Evolutionary conservation across 257 asterid species (phyloP), one percentile per base, ranked within the genome.

Genomic region (Jaltomata sinuosa): DNA sequence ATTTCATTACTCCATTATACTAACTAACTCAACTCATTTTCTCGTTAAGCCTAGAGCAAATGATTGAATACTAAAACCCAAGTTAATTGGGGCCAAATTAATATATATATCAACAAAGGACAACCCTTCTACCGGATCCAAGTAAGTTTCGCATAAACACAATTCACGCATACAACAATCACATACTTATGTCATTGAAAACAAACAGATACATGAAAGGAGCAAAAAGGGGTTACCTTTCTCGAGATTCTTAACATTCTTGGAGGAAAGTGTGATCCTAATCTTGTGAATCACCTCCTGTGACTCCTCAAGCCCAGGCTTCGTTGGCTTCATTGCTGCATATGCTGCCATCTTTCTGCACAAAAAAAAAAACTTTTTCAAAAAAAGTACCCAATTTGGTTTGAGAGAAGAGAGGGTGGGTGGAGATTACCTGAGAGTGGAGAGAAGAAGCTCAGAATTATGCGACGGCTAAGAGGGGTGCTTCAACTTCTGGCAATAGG

Each of bases 301-400:
- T 25, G 81, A 61, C 18, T 76, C 81, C 81, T 76, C 81, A 14
- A 76, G 81, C 9, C 81, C 81, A 22, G 81, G 81, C 81, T 76
- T 76, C 11, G 81, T 76, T 16, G 81, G 81, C 42, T 76, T 76
- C 81, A 76, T 76, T 8, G 81, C 81, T 76, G 81, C 81, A 76
- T 76, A 76, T 47, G 81, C 10, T 49, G 62, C 42, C 81, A 47
- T 77, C 62, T 77, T 74, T 77, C 82, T 77, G 45, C 82, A 76
- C 61, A 27, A 5, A 76, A 25, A 45, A 29, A 3, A 27, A 0
- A 15, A 12, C 15, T 72, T 42, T 72, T 16, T 16, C 54, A 32
- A 31, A 31, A 62, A 19, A 36, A 9, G 3, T 27, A 67, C 4
- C 11, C 25, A 65, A 32, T 68, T 3, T 5, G n/a, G n/a, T n/a